Base-by-base conservation (phyloP, 1,284 basidiomycete species). In the Ceratobasidium sp. region DNA sequence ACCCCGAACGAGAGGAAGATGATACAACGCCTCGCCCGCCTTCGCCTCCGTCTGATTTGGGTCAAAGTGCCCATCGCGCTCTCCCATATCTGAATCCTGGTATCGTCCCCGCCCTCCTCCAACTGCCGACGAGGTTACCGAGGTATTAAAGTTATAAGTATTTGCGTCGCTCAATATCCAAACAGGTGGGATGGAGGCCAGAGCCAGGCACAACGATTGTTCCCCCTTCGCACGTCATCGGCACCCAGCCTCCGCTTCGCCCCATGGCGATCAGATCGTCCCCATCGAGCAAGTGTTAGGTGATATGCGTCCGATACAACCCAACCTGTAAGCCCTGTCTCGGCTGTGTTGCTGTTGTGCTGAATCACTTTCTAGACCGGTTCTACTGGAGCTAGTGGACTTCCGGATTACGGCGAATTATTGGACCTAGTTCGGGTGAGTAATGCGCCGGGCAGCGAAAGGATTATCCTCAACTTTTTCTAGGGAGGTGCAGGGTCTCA, bases 391-490 rank as follows among this genome's bases (percentile, higher is more conserved):
- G 53, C 23, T 32, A 9, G 2, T 30, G 67, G 55, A 5, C 55
- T 69, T 30, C 58, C 71, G n/a, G 71, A 74, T 58, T 62, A 72
- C 48, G 57, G 61, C 32, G 64, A 74, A 39, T 53, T 73, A 28
- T 39, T 73, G 10, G 71, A 73, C 48, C 21, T 74, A 28, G 65
- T 74, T 18, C 39, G 72, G 43, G 74, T 73, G 34, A 69, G 74
- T 60, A 6, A 4, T 48, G 28, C 5, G 21, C 28, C 5, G 4
- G 9, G 14, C 26, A 28, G 8, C 16, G 16, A 41, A 1, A n/a
- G 28, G 14, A 10, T n/a, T 10, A 2, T 50, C 45, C 45, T 48
- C 10, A 58, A 14, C 16, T 39, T 21, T 34, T 12, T 36, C 0
- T 62, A 75, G 73, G 46, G 71, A 45, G 69, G 61, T n/a, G 60